Conservation (phyloP, 2,329 filamentous ascomycete species). For the Raffaelea ambrosiae region DNA sequence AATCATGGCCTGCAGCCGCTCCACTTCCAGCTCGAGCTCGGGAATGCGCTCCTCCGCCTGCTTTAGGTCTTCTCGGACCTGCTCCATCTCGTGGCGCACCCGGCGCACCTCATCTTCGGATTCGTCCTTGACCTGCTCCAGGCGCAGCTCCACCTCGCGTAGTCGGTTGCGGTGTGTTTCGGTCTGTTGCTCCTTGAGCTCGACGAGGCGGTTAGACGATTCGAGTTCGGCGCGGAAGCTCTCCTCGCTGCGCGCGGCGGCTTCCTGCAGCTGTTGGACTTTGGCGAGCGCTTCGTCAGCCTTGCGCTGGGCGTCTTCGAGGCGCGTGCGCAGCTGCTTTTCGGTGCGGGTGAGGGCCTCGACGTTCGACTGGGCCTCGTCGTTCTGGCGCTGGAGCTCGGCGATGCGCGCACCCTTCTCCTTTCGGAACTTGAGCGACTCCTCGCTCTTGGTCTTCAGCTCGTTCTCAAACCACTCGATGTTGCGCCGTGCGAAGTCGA, state of each 20-base stretch:
- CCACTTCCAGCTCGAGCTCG: conserved; percentile 44
- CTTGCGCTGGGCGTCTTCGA: conserved; percentile 79
- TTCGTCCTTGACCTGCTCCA: conserved; percentile 58
- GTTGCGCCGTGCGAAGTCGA: conserved; percentile 80
- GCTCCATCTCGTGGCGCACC: conserved; percentile 48
- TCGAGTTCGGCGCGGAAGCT: conserved; percentile 82
- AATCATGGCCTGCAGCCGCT: conserved; percentile 40
- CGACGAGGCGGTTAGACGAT: conserved; percentile 68
- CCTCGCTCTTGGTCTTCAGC: conserved; percentile 79
- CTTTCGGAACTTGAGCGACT: conserved; percentile 84
- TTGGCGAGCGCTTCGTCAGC: conserved; percentile 75
- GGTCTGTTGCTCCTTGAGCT: conserved; percentile 70
- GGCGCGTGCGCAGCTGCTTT: conserved; percentile 66
- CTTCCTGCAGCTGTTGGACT: conserved; percentile 78
- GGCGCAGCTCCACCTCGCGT: conserved; percentile 56
- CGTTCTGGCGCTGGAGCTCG: conserved; percentile 79
- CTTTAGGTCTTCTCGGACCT: conserved; percentile 37
- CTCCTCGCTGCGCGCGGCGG: conserved; percentile 73
- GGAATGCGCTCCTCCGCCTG: conserved; percentile 38
- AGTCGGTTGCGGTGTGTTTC: conserved; percentile 63
- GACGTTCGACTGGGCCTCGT: conserved; percentile 70
- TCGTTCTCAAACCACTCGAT: conserved; percentile 91
- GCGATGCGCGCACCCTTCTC: conserved; percentile 88
- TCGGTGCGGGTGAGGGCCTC: conserved; percentile 75
- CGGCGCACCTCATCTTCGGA: conserved; percentile 52